Evolutionary conservation across 2,329 filamentous ascomycete genomes (phyloP).

Genomic region (Acephala macrosclerotiorum): DNA sequence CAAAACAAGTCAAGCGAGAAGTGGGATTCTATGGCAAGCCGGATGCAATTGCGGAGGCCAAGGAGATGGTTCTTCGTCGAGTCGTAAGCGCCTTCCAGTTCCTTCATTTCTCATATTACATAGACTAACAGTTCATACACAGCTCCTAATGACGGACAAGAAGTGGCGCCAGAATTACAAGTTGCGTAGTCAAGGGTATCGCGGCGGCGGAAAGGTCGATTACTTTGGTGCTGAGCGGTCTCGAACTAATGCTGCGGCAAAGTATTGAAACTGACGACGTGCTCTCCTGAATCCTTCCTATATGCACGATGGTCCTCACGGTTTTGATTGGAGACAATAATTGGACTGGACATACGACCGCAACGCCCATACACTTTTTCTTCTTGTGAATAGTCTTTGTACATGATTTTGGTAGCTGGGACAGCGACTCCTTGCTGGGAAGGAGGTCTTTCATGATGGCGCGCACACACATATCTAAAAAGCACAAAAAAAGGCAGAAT

Average conservation of each 20-base stretch:
- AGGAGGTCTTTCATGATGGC: neutral
- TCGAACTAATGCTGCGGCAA: neutral
- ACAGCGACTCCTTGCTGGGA: neutral
- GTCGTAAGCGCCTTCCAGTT: neutral
- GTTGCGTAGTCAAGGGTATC: neutral
- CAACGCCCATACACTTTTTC: neutral
- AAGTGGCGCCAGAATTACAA: neutral
- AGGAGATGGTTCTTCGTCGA: neutral
- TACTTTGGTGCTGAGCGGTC: neutral
- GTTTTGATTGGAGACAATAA: neutral
- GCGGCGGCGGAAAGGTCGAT: neutral
- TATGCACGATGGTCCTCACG: neutral
- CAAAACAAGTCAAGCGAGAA: neutral
- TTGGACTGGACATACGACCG: neutral
- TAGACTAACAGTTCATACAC: neutral
- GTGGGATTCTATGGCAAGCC: neutral
- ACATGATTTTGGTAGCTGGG: neutral
- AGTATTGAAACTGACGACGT: neutral
- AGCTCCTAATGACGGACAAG: neutral
- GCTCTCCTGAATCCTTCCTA: neutral
- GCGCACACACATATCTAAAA: neutral
- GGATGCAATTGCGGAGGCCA: neutral
- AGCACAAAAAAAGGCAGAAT: constrained; percentile 3
- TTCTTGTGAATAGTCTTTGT: neutral
- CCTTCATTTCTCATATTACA: neutral